phyloP scores from a whole-genome alignment of 495 filamentous ascomycete genomes.

The Chaetomium tenue region DNA sequence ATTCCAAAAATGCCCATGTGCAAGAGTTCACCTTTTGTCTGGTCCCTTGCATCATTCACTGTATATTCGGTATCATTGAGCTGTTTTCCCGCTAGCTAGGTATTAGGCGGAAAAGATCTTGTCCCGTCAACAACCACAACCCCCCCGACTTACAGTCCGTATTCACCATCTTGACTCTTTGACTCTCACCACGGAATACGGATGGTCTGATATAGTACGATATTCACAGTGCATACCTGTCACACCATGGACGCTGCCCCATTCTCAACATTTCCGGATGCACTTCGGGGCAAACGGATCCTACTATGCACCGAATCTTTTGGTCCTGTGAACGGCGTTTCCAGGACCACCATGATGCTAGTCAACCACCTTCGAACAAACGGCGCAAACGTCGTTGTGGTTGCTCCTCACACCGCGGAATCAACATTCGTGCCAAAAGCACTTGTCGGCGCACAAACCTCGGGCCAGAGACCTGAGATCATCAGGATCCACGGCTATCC shows the following conservation, averaged over 20 bases:
- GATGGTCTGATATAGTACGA: too few species aligned
- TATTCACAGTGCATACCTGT: too few species aligned
- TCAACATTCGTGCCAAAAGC: neutral
- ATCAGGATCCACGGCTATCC: conserved; percentile 3
- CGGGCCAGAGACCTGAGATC: neutral
- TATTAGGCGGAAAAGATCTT: too few species aligned
- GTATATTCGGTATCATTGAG: too few species aligned
- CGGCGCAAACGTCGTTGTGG: conserved; percentile 2
- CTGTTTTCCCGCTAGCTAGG: too few species aligned
- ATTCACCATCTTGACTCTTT: too few species aligned
- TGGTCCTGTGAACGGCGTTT: conserved; percentile 11
- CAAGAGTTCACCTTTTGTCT: too few species aligned
- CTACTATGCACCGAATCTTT: conserved; percentile 11
- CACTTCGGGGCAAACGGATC: conserved; percentile 7
- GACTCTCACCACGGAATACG: too few species aligned
- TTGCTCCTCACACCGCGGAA: conserved; percentile 4
- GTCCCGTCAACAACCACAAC: too few species aligned
- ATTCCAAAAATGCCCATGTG: neutral
- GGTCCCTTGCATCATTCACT: too few species aligned
- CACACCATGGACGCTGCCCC: neutral
- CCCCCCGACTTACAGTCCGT: too few species aligned
- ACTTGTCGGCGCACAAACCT: too few species aligned
- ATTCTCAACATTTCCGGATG: conserved; percentile 1
- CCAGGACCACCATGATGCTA: conserved; percentile 7
- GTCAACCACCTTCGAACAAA: conserved; percentile 10